Evolutionary conservation across 2,329 filamentous ascomycete genomes (phyloP).

Genomic region (Aspergillus pseudoterreus): DNA sequence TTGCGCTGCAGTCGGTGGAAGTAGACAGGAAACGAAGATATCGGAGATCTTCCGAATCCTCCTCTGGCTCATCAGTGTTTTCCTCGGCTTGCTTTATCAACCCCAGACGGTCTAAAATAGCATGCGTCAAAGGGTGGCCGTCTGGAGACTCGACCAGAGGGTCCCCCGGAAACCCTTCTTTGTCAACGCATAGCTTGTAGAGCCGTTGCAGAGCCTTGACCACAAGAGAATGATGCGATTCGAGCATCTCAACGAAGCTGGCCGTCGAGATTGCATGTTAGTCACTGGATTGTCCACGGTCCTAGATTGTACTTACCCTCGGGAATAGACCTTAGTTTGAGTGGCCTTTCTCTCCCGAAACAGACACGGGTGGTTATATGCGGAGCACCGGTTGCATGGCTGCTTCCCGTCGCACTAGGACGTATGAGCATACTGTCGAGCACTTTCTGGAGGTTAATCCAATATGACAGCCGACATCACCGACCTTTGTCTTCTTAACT

Average conservation of each 20-base stretch:
- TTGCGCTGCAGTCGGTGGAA: constrained; percentile 34
- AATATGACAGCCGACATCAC: constrained; percentile 9
- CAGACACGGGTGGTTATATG: constrained; percentile 42
- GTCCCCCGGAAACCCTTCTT: constrained; percentile 42
- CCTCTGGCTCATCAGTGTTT: constrained; percentile 31
- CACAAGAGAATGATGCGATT: constrained; percentile 41
- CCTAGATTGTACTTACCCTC: constrained; percentile 29
- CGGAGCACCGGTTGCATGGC: constrained; percentile 42
- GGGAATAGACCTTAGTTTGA: constrained; percentile 43
- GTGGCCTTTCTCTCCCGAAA: constrained; percentile 43
- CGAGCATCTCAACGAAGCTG: constrained; percentile 45
- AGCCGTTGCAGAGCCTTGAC: constrained; percentile 41
- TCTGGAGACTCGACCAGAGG: constrained; percentile 37
- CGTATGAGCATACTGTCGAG: constrained; percentile 11
- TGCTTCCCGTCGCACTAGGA: constrained; percentile 44
- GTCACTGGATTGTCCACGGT: not conserved
- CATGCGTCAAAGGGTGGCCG: constrained; percentile 40
- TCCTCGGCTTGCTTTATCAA: constrained; percentile 44
- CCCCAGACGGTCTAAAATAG: constrained; percentile 40
- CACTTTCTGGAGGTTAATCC: not conserved
- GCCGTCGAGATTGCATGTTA: constrained; percentile 3
- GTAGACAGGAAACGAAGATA: constrained; percentile 35
- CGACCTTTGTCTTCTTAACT: constrained; percentile 45
- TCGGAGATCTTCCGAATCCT: constrained; percentile 33
- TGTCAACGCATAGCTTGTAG: constrained; percentile 40